These are phyloP conservation scores for Vigna radiata DNA, from an alignment of 306 rosid genomes.

Conservation along the genomic window DNA sequence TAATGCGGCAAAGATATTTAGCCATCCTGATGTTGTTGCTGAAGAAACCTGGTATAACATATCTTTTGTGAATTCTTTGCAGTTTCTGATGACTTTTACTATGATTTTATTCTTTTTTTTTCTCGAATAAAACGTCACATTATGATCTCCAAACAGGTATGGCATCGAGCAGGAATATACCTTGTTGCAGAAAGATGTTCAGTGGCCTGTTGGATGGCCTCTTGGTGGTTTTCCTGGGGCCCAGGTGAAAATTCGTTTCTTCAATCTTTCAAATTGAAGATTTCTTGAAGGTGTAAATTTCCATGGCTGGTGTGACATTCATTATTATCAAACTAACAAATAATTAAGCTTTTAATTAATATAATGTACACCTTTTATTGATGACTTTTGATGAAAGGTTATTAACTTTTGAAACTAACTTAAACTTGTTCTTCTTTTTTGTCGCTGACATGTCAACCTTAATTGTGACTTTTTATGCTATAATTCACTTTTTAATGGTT, in stretches of 20 bases:
- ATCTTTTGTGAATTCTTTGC: not conserved
- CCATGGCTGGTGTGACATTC: not conserved
- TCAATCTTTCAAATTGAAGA: not conserved
- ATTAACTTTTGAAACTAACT: not conserved
- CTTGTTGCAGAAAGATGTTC: constrained; percentile 77
- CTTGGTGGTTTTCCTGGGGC: constrained; percentile 86
- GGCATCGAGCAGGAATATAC: constrained; percentile 97
- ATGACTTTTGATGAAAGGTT: not conserved
- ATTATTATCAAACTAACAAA: not conserved
- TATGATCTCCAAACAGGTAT: constrained; percentile 61
- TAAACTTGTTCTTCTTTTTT: not conserved
- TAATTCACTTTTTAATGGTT: not conserved
- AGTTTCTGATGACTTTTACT: not conserved
- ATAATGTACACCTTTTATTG: not conserved
- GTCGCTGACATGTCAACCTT: not conserved
- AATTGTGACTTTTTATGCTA: not conserved
- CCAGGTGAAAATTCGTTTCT: constrained; percentile 59
- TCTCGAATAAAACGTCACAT: not conserved
- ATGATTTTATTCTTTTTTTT: not conserved
- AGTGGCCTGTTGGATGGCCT: constrained; percentile 97
- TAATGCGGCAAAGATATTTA: constrained; percentile 70
- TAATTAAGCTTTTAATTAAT: not conserved
- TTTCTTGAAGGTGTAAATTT: not conserved
- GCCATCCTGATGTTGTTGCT: constrained; percentile 66
- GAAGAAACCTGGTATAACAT: constrained; percentile 67